Conservation (phyloP, 1,284 basidiomycete genomes). For the Termitomyces sp. region DNA sequence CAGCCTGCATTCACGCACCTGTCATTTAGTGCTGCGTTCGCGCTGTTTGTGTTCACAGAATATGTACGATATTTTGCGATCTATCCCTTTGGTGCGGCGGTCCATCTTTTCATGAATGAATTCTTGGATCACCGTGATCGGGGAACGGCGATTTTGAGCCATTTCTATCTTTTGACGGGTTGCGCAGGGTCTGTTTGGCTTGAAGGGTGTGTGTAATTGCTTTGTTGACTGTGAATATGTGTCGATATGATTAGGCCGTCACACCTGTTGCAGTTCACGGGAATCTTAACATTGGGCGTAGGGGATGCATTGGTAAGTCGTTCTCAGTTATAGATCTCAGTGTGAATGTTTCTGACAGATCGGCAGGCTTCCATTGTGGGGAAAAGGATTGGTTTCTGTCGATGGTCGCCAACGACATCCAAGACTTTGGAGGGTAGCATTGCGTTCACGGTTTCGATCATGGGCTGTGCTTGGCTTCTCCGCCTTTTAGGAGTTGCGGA, state of each 20-base stretch:
- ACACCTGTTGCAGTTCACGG: slow-evolving; percentile 78
- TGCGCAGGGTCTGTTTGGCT: slow-evolving; percentile 94
- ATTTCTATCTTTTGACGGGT: slow-evolving; percentile 95
- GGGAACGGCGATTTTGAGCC: slow-evolving; percentile 94
- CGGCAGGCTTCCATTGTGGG: slow-evolving; percentile 87
- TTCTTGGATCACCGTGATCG: slow-evolving; percentile 95
- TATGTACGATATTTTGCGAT: slow-evolving; percentile 98
- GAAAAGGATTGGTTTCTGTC: slow-evolving; percentile 70
- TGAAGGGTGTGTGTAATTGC: slow-evolving; percentile 65
- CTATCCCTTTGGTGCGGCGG: slow-evolving; percentile 90
- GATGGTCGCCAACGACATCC: slow-evolving; percentile 78
- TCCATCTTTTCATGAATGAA: slow-evolving; percentile 97
- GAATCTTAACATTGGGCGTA: slow-evolving; percentile 85
- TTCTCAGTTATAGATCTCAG: not conserved
- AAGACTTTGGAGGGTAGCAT: slow-evolving; percentile 93
- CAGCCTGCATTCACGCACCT: slow-evolving; percentile 96
- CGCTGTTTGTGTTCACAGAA: slow-evolving; percentile 92
- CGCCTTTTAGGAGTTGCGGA: slow-evolving; percentile 67
- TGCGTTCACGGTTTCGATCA: slow-evolving; percentile 76
- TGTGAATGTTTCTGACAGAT: not conserved
- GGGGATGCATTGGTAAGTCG: slow-evolving; percentile 84
- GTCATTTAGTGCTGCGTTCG: slow-evolving; percentile 90
- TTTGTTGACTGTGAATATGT: slow-evolving; percentile 4
- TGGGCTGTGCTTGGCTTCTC: slow-evolving; percentile 65
- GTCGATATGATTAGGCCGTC: slow-evolving; percentile 46